phyloP scores from a whole-genome alignment of 75 land plant species.

The Picea glauca region DNA sequence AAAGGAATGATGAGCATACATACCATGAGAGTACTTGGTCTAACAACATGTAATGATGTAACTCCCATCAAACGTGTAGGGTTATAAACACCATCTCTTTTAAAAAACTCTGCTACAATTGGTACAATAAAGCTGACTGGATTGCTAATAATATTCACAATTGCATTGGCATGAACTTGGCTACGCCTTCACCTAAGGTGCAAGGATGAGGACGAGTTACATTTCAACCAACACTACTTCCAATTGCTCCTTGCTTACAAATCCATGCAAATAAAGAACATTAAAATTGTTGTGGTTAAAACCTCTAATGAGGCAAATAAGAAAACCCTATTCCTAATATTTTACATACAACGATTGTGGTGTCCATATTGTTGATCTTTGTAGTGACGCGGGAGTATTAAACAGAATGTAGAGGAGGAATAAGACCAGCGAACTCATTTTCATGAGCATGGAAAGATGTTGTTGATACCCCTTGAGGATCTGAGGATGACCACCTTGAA shows the following conservation, averaged over 20 bases:
- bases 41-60: slow-evolving; percentile 88
- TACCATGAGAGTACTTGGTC: slow-evolving; percentile 95
- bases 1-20: too few species aligned
- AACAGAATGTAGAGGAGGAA: slow-evolving; percentile 93
- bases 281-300: too few species aligned
- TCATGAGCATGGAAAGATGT: slow-evolving; percentile 83
- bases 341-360: slow-evolving; percentile 66
- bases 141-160: slow-evolving; percentile 88
- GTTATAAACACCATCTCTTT: slow-evolving; percentile 82
- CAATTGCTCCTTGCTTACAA: slow-evolving; percentile 75
- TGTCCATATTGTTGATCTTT: slow-evolving; percentile 94
- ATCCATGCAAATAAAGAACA: slow-evolving; percentile 75
- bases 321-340: slow-evolving; percentile 8
- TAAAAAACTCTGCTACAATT: slow-evolving; percentile 95
- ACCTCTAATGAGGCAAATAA: neutral
- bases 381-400: slow-evolving; percentile 91
- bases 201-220: slow-evolving; percentile 96
- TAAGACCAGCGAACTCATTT: slow-evolving; percentile 90
- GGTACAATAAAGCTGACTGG: slow-evolving; percentile 98
- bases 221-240: slow-evolving; percentile 81
- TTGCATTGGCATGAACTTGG: too few species aligned
- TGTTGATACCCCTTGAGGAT: slow-evolving; percentile 97
- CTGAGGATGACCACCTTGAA: slow-evolving; percentile 57
- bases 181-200: slow-evolving; percentile 88
- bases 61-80: slow-evolving; percentile 91